A percentile compares a stretch with the other conserved stretches of the same genome.
Conservation (phyloP, 495 filamentous ascomycete genomes). For the Tuber microsphaerosporum region DNA sequence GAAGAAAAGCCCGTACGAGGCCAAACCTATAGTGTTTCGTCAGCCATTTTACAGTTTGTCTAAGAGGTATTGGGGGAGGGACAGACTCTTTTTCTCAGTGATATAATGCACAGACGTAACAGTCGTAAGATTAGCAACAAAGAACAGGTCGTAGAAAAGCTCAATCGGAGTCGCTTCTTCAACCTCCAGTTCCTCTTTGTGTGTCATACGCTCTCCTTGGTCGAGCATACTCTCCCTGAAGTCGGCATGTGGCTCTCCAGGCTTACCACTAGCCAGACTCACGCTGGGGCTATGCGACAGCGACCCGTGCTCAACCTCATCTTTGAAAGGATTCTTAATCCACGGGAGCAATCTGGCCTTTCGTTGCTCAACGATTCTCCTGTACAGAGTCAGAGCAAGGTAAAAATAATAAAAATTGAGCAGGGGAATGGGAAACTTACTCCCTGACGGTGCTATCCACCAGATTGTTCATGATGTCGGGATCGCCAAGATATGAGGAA, state of each 20-base stretch:
- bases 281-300: not conserved
- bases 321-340: slow-evolving; percentile 34
- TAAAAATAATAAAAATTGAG: not conserved
- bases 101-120: slow-evolving; percentile 55
- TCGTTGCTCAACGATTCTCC: slow-evolving; percentile 24
- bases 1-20: slow-evolving; percentile 54
- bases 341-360: slow-evolving; percentile 29
- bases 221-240: not conserved
- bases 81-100: slow-evolving; percentile 34
- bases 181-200: slow-evolving; percentile 28
- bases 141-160: slow-evolving; percentile 59
- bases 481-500: not conserved
- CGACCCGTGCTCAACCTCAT: slow-evolving; percentile 6
- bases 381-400: not conserved
- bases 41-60: not conserved
- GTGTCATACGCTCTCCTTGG: slow-evolving; percentile 13
- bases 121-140: slow-evolving; percentile 58
- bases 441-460: not conserved
- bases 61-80: not conserved
- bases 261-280: not conserved
- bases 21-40: slow-evolving; percentile 24
- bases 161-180: slow-evolving; percentile 47
- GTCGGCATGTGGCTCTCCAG: not conserved
- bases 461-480: not conserved
- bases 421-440: not conserved